Evolutionary conservation across 441 rosid species (phyloP).

Genomic region (Euphorbia corollata): DNA sequence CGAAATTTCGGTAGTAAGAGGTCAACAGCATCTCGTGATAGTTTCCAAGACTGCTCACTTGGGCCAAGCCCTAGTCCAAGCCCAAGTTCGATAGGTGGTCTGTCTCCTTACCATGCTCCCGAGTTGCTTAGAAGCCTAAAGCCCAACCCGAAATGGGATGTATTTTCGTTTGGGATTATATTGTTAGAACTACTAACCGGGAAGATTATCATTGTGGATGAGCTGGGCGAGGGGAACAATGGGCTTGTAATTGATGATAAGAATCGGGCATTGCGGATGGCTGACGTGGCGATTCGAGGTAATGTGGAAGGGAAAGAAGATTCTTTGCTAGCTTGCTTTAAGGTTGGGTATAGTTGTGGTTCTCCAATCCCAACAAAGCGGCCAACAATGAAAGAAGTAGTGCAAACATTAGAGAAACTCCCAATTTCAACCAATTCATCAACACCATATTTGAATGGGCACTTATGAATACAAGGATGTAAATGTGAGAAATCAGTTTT

Average conservation of each 20-base stretch:
- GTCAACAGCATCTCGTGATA: slow-evolving; percentile 57
- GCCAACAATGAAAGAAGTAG: slow-evolving; percentile 69
- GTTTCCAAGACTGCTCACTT: slow-evolving; percentile 34
- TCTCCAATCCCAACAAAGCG: slow-evolving; percentile 68
- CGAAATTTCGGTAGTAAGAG: slow-evolving; percentile 72
- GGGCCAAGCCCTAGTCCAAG: slow-evolving; percentile 75
- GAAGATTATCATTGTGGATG: slow-evolving; percentile 55
- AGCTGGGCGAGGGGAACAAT: slow-evolving; percentile 54
- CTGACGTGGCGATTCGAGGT: slow-evolving; percentile 48
- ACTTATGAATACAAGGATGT: slow-evolving; percentile 20
- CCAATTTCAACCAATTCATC: slow-evolving; percentile 31
- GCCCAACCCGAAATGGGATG: slow-evolving; percentile 83
- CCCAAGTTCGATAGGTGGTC: slow-evolving; percentile 50
- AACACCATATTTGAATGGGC: slow-evolving; percentile 26
- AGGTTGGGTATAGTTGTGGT: slow-evolving; percentile 64
- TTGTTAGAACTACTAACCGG: slow-evolving; percentile 68
- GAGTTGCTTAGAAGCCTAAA: slow-evolving; percentile 67
- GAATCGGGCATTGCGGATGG: slow-evolving; percentile 51
- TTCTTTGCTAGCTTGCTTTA: slow-evolving; percentile 54
- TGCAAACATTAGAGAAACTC: slow-evolving; percentile 58
- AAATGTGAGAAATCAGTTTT: slow-evolving; percentile 27
- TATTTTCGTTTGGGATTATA: slow-evolving; percentile 65
- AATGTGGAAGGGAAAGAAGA: slow-evolving; percentile 82
- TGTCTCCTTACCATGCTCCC: slow-evolving; percentile 64
- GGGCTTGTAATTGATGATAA: slow-evolving; percentile 61